Conservation (phyloP, 106 monocot genomes). For the Iris macrosiphon region DNA sequence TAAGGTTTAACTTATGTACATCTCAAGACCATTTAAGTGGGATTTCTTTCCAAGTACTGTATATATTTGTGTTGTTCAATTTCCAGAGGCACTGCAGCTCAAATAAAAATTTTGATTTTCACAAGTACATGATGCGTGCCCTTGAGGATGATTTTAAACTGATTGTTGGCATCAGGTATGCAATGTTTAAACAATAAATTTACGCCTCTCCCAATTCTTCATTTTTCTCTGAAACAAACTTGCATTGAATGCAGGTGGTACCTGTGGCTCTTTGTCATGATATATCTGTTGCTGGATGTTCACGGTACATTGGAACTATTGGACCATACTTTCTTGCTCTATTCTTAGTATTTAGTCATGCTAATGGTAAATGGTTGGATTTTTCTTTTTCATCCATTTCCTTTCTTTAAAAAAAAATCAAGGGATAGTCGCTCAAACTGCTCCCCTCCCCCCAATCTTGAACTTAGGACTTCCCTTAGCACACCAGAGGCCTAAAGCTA, state of each 20-base stretch:
- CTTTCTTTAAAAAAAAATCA: no score
- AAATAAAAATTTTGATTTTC: conserved; percentile 57
- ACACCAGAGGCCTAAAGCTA: no score
- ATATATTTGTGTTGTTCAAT: neutral
- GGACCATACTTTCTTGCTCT: no score
- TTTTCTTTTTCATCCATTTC: no score
- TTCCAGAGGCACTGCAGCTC: conserved; percentile 42
- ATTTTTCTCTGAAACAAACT: neutral
- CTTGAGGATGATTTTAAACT: conserved; percentile 72
- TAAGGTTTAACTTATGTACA: conserved; percentile 10
- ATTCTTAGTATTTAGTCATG: no score
- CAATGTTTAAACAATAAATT: neutral
- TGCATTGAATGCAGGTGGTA: conserved; percentile 61
- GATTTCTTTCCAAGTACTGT: neutral
- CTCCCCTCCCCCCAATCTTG: no score
- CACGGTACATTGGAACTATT: conserved; percentile 8
- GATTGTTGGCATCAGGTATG: conserved; percentile 75
- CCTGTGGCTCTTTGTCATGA: conserved; percentile 80
- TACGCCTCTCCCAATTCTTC: neutral
- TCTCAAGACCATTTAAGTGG: neutral
- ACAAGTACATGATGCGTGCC: conserved; percentile 77
- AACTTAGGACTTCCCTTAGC: no score
- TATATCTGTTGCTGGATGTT: conserved; percentile 76
- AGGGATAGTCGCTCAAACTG: no score
- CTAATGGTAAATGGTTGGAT: no score